Conservation (phyloP, 1,284 basidiomycete genomes). For the Ustilago vetiveriae region DNA sequence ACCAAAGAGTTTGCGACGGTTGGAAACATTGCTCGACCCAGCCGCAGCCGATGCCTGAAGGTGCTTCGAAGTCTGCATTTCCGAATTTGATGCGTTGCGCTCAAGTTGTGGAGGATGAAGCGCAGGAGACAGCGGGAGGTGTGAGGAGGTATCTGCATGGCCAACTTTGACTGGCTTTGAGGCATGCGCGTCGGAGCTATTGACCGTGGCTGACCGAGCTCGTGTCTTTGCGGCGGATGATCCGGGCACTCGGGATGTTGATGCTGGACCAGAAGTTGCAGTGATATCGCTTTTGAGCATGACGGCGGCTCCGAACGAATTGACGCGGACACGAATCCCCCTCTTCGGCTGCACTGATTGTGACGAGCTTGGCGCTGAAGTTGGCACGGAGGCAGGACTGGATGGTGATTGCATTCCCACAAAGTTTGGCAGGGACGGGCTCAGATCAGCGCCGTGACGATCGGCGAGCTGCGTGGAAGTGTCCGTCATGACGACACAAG, state of each 20-base stretch:
- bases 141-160: slow-evolving; percentile 2
- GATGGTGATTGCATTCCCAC: slow-evolving; percentile 3
- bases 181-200: neutral
- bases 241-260: neutral
- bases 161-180: neutral
- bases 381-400: neutral
- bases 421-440: slow-evolving; percentile 13
- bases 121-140: slow-evolving; percentile 1
- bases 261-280: neutral
- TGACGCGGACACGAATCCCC: slow-evolving; percentile 34
- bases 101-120: neutral
- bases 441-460: neutral
- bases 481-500: slow-evolving; percentile 12
- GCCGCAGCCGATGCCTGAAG: neutral
- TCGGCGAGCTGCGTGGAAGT: slow-evolving; percentile 4
- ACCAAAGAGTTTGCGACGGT: slow-evolving; percentile 47
- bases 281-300: slow-evolving; percentile 25
- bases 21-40: slow-evolving; percentile 11
- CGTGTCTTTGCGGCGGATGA: slow-evolving; percentile 8
- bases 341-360: slow-evolving; percentile 8
- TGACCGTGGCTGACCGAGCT: slow-evolving; percentile 21
- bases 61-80: neutral
- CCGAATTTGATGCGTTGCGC: neutral
- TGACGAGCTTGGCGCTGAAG: slow-evolving; percentile 1
- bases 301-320: slow-evolving; percentile 25